Evolutionary conservation across 805 yeast species (phyloP).

Genomic region (Starmerella floricola): DNA sequence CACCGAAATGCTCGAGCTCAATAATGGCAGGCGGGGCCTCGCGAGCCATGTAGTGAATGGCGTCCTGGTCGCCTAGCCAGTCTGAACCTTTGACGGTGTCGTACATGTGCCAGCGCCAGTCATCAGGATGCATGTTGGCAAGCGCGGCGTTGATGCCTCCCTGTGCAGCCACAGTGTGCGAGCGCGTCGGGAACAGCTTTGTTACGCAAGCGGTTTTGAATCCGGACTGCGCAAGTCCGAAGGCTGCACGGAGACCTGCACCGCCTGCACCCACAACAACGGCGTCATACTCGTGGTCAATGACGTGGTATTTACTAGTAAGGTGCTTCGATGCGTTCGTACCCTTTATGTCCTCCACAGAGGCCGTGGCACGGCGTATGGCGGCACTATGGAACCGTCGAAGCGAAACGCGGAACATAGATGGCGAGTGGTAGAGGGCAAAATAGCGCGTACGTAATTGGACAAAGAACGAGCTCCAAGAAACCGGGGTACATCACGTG

Average conservation of each 20-base stretch:
- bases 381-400: slow-evolving; percentile 17
- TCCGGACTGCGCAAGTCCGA: slow-evolving; percentile 94
- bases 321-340: slow-evolving; percentile 41
- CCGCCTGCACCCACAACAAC: slow-evolving; percentile 99
- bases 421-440: neutral
- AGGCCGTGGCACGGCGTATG: slow-evolving; percentile 21
- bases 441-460: neutral
- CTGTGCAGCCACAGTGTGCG: slow-evolving; percentile 98
- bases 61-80: slow-evolving; percentile 99
- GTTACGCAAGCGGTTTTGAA: slow-evolving; percentile 95
- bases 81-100: slow-evolving; percentile 98
- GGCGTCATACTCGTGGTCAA: slow-evolving; percentile 97
- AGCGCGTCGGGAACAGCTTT: slow-evolving; percentile 93
- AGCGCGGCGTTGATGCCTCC: slow-evolving; percentile 99
- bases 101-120: slow-evolving; percentile 99
- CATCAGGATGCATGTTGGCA: slow-evolving; percentile 96
- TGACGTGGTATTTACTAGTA: slow-evolving; percentile 69
- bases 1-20: slow-evolving; percentile 96
- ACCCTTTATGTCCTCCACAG: slow-evolving; percentile 31
- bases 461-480: neutral
- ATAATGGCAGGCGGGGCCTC: slow-evolving; percentile 94
- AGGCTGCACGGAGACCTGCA: slow-evolving; percentile 97
- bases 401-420: slow-evolving; percentile 12
- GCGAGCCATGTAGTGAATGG: slow-evolving; percentile 96
- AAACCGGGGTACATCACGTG: neutral